These are phyloP conservation scores for Tuctoria greenei DNA, from an alignment of 176 grass and related monocot species.

Conservation along the genomic window DNA sequence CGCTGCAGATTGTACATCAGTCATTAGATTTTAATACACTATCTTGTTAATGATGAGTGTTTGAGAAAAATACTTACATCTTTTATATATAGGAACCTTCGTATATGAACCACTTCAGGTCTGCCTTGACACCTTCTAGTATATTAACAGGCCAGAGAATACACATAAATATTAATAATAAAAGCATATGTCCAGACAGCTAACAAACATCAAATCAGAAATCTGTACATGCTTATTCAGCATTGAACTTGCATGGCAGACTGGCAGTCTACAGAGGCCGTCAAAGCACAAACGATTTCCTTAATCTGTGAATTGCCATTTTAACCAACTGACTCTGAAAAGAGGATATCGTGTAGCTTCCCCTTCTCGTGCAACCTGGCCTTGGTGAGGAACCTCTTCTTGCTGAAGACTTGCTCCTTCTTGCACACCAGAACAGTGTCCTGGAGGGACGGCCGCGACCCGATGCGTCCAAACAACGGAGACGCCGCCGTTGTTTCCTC, in stretches of 20 bases:
- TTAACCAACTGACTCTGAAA: constrained; percentile 32
- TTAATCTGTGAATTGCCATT: neutral
- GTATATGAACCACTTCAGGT: constrained; percentile 14
- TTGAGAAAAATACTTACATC: constrained; percentile 40
- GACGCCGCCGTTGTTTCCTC: too few species aligned
- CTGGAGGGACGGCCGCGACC: too few species aligned
- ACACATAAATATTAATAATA: constrained; percentile 27
- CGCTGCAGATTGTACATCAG: constrained; percentile 32
- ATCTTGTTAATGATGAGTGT: constrained; percentile 1
- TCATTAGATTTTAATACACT: constrained; percentile 30
- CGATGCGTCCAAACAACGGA: too few species aligned
- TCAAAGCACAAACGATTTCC: constrained; percentile 44
- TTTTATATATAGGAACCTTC: constrained; percentile 33
- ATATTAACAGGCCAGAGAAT: constrained; percentile 27
- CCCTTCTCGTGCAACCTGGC: constrained; percentile 62
- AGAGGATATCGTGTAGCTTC: constrained; percentile 76
- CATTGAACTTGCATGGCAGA: neutral
- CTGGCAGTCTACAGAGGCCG: neutral
- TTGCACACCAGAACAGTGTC: too few species aligned
- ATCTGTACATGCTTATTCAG: constrained; percentile 18
- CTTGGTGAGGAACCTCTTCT: constrained; percentile 73
- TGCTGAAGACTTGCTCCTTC: constrained; percentile 90
- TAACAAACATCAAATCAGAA: constrained; percentile 8
- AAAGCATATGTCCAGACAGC: neutral
- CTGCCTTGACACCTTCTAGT: constrained; percentile 29